Conservation (phyloP, 2,329 filamentous ascomycete species). For the Penicillium sp. region DNA sequence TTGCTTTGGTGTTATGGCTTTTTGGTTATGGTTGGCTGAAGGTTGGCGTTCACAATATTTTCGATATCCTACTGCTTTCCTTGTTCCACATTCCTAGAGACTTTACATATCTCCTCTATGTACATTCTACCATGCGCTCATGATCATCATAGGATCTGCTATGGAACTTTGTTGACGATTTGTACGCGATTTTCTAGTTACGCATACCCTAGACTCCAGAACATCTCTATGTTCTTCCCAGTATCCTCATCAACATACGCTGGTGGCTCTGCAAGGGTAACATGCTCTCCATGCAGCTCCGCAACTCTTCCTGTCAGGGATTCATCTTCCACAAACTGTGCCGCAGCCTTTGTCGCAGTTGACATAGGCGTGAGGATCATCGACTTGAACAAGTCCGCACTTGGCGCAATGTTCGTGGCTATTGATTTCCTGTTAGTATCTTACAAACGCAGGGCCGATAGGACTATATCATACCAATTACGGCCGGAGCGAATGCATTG, state of each 20-base stretch:
- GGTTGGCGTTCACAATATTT: neutral
- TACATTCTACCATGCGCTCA: neutral
- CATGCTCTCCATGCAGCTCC: conserved; percentile 50
- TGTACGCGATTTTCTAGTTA: conserved; percentile 19
- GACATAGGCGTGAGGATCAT: conserved; percentile 52
- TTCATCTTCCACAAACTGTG: conserved; percentile 40
- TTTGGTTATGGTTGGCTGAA: neutral
- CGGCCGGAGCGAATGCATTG: conserved; percentile 49
- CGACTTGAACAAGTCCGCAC: conserved; percentile 42
- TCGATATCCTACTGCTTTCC: conserved; percentile 1
- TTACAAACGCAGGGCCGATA: neutral
- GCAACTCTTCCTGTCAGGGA: conserved; percentile 45
- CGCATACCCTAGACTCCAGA: conserved; percentile 47
- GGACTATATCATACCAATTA: conserved; percentile 40
- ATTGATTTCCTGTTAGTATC: conserved; percentile 26
- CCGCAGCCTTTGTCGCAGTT: conserved; percentile 45
- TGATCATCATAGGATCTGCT: neutral
- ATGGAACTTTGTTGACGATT: neutral
- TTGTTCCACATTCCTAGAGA: neutral
- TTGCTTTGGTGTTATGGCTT: neutral
- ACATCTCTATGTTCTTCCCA: conserved; percentile 45
- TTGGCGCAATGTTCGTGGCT: conserved; percentile 48
- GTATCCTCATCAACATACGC: conserved; percentile 49
- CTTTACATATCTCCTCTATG: too few species aligned
- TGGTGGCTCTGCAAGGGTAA: conserved; percentile 44